Conservation (phyloP, 2,329 filamentous ascomycete species). For the Aaosphaeria pasadenensis region DNA sequence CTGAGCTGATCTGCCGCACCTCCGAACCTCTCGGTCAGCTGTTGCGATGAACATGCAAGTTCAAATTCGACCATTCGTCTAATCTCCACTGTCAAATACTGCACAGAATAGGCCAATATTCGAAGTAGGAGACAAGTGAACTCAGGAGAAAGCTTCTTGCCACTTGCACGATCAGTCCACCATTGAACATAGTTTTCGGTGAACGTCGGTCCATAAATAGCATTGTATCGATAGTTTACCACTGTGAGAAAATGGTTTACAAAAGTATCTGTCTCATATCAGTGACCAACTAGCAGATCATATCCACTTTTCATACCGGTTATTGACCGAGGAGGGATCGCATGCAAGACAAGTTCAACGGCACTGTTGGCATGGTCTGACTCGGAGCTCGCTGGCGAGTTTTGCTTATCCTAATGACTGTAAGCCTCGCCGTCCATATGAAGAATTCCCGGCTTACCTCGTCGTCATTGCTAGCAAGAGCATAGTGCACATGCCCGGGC, state of each 20-base stretch:
- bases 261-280: slow-evolving; percentile 38
- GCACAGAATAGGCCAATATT: slow-evolving; percentile 46
- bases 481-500: slow-evolving; percentile 34
- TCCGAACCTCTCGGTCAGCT: slow-evolving; percentile 42
- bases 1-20: slow-evolving; percentile 44
- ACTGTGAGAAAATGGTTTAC: slow-evolving; percentile 47
- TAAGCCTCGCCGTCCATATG: not conserved
- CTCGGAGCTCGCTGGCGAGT: slow-evolving; percentile 3
- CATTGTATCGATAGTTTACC: slow-evolving; percentile 47
- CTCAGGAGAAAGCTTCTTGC: slow-evolving; percentile 38
- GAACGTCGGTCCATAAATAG: slow-evolving; percentile 47
- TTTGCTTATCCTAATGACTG: not conserved
- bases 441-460: not conserved
- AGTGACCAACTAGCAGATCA: not conserved
- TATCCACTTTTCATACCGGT: slow-evolving; percentile 15
- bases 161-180: slow-evolving; percentile 41
- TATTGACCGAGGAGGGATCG: slow-evolving; percentile 30
- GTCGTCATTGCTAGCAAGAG: slow-evolving; percentile 7
- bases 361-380: slow-evolving; percentile 16
- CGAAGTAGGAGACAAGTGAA: slow-evolving; percentile 49
- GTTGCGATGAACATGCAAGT: slow-evolving; percentile 38
- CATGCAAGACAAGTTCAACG: slow-evolving; percentile 31
- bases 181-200: slow-evolving; percentile 45
- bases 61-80: slow-evolving; percentile 45
- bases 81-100: slow-evolving; percentile 39